Evolutionary conservation across 2,329 filamentous ascomycete genomes (phyloP), one percentile per base, ranked within the genome.

Genomic region (Emmonsiellopsis sp.): DNA sequence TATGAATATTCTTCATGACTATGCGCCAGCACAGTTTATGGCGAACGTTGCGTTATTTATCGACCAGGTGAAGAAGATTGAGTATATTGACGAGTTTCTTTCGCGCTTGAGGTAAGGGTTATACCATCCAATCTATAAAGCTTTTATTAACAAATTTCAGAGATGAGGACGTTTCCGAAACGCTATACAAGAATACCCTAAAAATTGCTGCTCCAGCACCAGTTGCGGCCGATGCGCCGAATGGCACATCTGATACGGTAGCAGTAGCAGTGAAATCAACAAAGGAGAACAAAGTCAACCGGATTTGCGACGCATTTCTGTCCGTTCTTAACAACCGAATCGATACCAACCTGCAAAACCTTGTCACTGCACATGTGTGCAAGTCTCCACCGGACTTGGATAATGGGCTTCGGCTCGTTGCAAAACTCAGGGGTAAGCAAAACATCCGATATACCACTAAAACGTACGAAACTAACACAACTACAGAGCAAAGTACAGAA

Each of bases 1-100:
- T 64, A 91, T 97, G 86, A 98, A 98, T 64, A 92, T 98, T 56
- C 75, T 98, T 2, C 92, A 95, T 64, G 93, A 98, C 64, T 88
- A 97, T 70, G 83, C 84, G n/a, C 89, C 92, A 0, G 78, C 84
- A 39, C 87, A 94, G 60, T 96, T 98, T 65, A 78, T 96, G 66
- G 74, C 78, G 3, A 87, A 84, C 58, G 80, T 95, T 9, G 76
- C 78, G 0, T 69, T 87, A 0, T 95, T 98, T 63, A 76, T 97
- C 34, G 83, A 89, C 14, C 91, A 98, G 67, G 77, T 98, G 42
- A 83, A 85, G 61, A 90, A 88, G 58, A 77, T 87, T 10, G 81
- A 90, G 39, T 86, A 88, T 58, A 85, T 97, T 56, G 93, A 98
- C 65, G 77, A 97, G 17, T 95, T 98, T 61, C 75, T 98, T 13